Percentiles rank a stretch among this genome's conserved stretches.
phyloP scores from a whole-genome alignment of 352 stramenopile species.

The Phytophthora foliorum region DNA sequence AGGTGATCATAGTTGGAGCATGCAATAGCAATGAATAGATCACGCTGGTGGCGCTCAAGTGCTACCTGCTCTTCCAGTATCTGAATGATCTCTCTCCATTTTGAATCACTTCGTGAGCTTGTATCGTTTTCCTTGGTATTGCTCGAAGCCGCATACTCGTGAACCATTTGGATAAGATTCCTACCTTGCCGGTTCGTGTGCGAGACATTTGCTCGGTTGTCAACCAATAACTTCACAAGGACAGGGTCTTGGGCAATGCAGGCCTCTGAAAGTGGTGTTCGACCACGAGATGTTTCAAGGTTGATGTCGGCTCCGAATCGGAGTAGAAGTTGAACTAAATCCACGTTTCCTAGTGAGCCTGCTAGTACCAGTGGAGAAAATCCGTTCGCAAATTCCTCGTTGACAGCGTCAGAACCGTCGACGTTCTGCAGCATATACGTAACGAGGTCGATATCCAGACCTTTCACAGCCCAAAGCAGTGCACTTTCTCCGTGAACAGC shows the following conservation, averaged over 20 bases:
- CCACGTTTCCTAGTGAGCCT: constrained; percentile 52
- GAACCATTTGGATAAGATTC: constrained; percentile 55
- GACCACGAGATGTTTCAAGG: constrained; percentile 68
- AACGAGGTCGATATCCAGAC: constrained; percentile 65
- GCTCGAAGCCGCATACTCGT: constrained; percentile 26
- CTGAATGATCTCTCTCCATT: constrained; percentile 47
- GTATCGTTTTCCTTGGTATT: not conserved
- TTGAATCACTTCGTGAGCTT: constrained; percentile 4
- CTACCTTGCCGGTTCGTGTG: constrained; percentile 73
- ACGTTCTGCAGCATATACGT: constrained; percentile 71
- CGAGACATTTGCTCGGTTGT: constrained; percentile 64
- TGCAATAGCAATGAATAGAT: constrained; percentile 76
- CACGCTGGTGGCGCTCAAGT: constrained; percentile 62
- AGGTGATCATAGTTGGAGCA: constrained; percentile 77
- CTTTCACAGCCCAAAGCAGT: constrained; percentile 73
- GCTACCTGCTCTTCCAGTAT: constrained; percentile 54
- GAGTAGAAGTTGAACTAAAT: constrained; percentile 64
- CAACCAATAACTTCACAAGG: constrained; percentile 70
- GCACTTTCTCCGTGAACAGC: constrained; percentile 59
- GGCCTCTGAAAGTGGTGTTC: constrained; percentile 74
- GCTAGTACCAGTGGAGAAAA: constrained; percentile 72
- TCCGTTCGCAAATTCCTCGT: constrained; percentile 74
- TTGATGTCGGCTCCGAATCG: constrained; percentile 80
- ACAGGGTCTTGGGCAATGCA: constrained; percentile 53
- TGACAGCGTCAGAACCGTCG: constrained; percentile 39